These are phyloP conservation scores for Amylocarpus encephaloides DNA, from an alignment of 2,329 filamentous ascomycete genomes.

Conservation along the genomic window DNA sequence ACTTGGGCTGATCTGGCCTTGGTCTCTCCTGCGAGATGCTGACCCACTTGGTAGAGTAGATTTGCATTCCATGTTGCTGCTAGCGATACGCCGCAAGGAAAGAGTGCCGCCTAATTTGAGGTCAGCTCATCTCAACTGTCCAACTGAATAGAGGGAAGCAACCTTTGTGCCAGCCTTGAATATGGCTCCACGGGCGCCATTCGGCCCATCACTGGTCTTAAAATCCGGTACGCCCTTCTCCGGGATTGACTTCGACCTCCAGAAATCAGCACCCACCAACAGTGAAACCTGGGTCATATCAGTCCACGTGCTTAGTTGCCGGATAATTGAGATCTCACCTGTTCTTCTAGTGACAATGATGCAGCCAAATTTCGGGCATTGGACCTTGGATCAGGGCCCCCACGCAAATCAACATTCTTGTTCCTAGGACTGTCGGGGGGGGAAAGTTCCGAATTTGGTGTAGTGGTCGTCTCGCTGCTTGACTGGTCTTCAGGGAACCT, in stretches of 20 bases:
- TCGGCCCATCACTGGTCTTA: slow-evolving; percentile 64
- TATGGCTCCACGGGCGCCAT: slow-evolving; percentile 61
- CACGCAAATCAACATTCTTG: slow-evolving; percentile 15
- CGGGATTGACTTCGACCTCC: slow-evolving; percentile 60
- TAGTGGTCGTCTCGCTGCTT: slow-evolving; percentile 20
- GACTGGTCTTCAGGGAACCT: slow-evolving; percentile 21
- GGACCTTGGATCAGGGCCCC: slow-evolving; percentile 15
- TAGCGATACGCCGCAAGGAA: slow-evolving; percentile 72
- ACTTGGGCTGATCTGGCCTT: slow-evolving; percentile 69
- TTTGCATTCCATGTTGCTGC: slow-evolving; percentile 74
- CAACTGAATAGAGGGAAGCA: slow-evolving; percentile 13
- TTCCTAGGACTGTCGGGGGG: slow-evolving; percentile 22
- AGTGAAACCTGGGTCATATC: slow-evolving; percentile 44
- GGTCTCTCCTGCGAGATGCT: slow-evolving; percentile 63
- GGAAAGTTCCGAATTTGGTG: slow-evolving; percentile 26
- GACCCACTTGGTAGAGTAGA: slow-evolving; percentile 62
- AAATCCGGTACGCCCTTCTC: slow-evolving; percentile 57
- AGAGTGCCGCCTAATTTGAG: slow-evolving; percentile 57
- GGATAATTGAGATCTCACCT: slow-evolving; percentile 17
- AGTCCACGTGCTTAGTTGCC: slow-evolving; percentile 3
- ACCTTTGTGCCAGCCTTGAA: slow-evolving; percentile 63
- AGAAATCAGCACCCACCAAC: slow-evolving; percentile 59
- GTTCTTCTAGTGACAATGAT: slow-evolving; percentile 29
- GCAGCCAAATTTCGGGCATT: slow-evolving; percentile 24
- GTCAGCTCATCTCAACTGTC: slow-evolving; percentile 3